Evolutionary conservation across 225 moss, liverwort and hornwort species (phyloP).

Genomic region (Anthoceros angustus): DNA sequence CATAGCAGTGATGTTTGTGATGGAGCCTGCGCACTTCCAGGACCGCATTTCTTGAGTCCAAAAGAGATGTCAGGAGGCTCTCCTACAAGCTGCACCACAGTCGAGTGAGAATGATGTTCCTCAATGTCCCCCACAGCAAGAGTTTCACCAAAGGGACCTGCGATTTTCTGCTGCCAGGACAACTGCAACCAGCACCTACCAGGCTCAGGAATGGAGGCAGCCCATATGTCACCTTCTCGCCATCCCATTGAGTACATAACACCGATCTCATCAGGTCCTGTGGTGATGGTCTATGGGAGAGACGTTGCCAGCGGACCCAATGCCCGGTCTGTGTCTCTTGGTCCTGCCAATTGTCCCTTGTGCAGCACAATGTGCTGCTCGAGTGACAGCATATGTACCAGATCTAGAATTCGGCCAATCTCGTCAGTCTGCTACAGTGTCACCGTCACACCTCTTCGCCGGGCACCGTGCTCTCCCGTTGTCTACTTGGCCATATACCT

Average conservation of each 20-base stretch:
- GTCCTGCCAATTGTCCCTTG: conserved; percentile 95
- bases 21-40: conserved; percentile 48
- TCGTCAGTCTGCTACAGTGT: conserved; percentile 16
- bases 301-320: no score
- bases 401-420: conserved; percentile 34
- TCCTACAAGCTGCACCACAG: conserved; percentile 48
- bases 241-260: conserved; percentile 56
- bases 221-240: conserved; percentile 63
- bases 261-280: conserved; percentile 49
- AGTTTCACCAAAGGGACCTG: background rate
- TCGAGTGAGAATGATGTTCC: no score
- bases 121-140: background rate
- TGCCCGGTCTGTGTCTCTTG: conserved; percentile 5
- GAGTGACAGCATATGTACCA: conserved; percentile 63
- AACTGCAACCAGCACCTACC: conserved; percentile 20
- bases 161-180: background rate
- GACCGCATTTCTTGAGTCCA: conserved; percentile 68
- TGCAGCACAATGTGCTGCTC: conserved; percentile 93
- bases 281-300: conserved; percentile 26
- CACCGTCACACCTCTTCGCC: no score
- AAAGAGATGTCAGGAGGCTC: conserved; percentile 65
- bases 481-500: no score
- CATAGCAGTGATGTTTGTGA: conserved; percentile 61
- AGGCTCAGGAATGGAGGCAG: conserved; percentile 58
- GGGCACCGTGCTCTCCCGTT: no score